These are phyloP conservation scores for Crithidia expoeki DNA, from an alignment of 208 protist species.

Conservation along the genomic window DNA sequence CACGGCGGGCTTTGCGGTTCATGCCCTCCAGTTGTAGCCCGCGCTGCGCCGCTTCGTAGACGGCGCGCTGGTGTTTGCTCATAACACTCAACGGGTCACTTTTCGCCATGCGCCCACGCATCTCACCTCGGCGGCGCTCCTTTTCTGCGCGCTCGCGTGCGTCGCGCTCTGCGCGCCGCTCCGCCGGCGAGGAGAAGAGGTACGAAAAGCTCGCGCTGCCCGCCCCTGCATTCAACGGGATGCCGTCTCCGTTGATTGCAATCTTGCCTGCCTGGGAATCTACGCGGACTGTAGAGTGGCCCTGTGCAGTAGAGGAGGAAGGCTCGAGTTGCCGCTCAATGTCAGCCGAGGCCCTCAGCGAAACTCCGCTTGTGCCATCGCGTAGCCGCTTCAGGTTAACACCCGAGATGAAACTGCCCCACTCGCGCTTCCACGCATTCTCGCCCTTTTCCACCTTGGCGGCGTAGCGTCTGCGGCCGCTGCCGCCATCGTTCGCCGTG, in stretches of 20 bases:
- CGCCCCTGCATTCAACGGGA: conserved; percentile 14
- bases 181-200: conserved; percentile 82
- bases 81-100: conserved; percentile 45
- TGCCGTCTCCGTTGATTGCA: conserved; percentile 32
- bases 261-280: not conserved
- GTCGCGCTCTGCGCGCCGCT: conserved; percentile 67
- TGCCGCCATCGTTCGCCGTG: conserved; percentile 13
- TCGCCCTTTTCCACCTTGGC: conserved; percentile 78
- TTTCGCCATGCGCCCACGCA: conserved; percentile 31
- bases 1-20: conserved; percentile 78
- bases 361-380: conserved; percentile 62
- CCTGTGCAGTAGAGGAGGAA: not conserved
- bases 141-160: conserved; percentile 36
- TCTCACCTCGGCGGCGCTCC: conserved; percentile 33
- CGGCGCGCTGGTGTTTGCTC: conserved; percentile 80
- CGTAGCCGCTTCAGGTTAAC: conserved; percentile 74
- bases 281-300: not conserved
- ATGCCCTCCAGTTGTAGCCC: conserved; percentile 84
- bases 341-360: conserved; percentile 58
- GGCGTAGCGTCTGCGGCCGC: conserved; percentile 64
- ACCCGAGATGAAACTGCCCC: conserved; percentile 87
- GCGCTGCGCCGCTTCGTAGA: conserved; percentile 60
- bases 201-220: conserved; percentile 67
- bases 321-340: conserved; percentile 45
- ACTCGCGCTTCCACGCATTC: conserved; percentile 84